phyloP scores from a whole-genome alignment of 2,329 filamentous ascomycete genomes.

The Neonectria punicea region DNA sequence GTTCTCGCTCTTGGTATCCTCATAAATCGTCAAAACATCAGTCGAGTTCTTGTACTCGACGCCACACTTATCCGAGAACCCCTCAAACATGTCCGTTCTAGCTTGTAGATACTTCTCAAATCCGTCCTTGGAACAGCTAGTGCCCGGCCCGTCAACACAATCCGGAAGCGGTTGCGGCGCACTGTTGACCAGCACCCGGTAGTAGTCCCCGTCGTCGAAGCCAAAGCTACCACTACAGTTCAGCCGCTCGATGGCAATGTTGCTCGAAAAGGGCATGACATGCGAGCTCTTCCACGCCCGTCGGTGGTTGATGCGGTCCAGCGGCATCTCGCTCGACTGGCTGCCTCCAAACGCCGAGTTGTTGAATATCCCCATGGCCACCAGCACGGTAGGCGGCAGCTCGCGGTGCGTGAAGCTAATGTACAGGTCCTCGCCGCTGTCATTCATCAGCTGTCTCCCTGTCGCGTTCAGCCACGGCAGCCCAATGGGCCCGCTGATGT shows the following conservation, averaged over 20 bases:
- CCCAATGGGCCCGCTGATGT: constrained; percentile 66
- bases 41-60: constrained; percentile 39
- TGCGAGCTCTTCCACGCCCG: constrained; percentile 72
- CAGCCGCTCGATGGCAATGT: constrained; percentile 73
- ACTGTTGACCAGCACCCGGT: constrained; percentile 39
- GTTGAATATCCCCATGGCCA: constrained; percentile 77
- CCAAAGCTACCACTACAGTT: constrained; percentile 67
- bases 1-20: neutral
- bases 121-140: constrained; percentile 30
- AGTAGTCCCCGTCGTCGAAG: constrained; percentile 46
- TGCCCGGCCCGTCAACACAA: constrained; percentile 35
- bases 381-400: constrained; percentile 72
- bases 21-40: constrained; percentile 37
- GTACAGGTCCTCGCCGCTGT: constrained; percentile 66
- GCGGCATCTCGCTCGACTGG: constrained; percentile 70
- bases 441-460: constrained; percentile 57
- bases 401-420: constrained; percentile 77
- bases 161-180: constrained; percentile 32
- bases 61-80: constrained; percentile 37
- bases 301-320: constrained; percentile 69
- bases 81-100: constrained; percentile 30
- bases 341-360: constrained; percentile 65
- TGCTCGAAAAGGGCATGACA: constrained; percentile 72
- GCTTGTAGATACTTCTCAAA: constrained; percentile 35
- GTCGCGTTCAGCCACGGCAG: constrained; percentile 75